Base-by-base conservation (phyloP, 805 yeast species). In the Kregervanrija pseudodelftensis region DNA sequence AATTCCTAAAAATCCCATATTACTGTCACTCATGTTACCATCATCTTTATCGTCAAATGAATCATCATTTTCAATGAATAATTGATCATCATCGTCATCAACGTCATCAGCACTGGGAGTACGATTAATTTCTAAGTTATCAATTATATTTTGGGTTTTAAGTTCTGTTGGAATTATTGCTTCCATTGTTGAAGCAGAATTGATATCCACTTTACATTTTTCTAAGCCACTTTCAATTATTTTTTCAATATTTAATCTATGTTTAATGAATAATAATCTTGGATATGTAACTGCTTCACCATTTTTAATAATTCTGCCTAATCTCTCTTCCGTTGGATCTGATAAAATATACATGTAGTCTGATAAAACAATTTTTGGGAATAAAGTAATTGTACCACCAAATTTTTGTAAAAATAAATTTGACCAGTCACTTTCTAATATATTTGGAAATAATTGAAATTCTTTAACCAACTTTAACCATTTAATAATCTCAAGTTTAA, bases 381-480 rank as follows among this genome's bases (percentile, higher is more conserved):
- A 85, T 15, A 85, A 69, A 0, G 93, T 85, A 10, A 85, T 79
- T 0, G 85, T 73, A 1, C 95, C 95, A 39, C 81, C 76, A 56
- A 85, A 85, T 47, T 73, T 67, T 64, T 85, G 95, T 30, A 85
- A 64, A 73, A 85, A 85, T 13, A 85, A 72, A 55, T 76, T 79
- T 51, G 86, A 81, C 91, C 91, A 85, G 61, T 85, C 93, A 59
- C 80, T 87, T 53, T 82, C 82, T 67, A 80, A 62, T 37, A 83
- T 59, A 48, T 75, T 74, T 2, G 95, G 95, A 39, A 83, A 66
- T 17, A 85, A 65, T 48, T 84, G 87, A 41, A 85, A 68, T 12
- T 77, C 73, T 41, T 80, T 77, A 36, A 82, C 70, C 51, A 85
- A 69, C 53, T 80, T 79, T 39, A 85, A 60, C 88, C 93, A 85